Evolutionary conservation across 805 yeast species (phyloP), one percentile per base, ranked within the genome.

Genomic region (Kazachstania martiniae): DNA sequence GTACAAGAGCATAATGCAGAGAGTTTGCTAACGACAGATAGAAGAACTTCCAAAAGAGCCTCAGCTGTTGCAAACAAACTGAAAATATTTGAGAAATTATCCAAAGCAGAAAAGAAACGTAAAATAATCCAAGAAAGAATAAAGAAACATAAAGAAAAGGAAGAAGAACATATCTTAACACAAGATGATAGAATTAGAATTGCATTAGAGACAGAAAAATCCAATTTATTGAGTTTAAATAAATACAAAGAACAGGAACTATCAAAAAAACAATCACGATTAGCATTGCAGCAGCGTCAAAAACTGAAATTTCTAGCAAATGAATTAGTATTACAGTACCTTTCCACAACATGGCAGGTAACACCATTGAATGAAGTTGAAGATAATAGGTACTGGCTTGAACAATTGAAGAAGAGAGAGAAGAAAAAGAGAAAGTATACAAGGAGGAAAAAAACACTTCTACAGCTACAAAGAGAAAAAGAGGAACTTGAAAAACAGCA

Each of bases 191-290:
- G 63, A 37, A 35, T 65, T 28, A 77, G 69, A n/a, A 91, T 85
- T 52, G 97, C 98, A 1, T 62, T 76, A 28, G 80, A 77, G 44
- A 91, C 96, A 0, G 98, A 91, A 56, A 67, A 70, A 49, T 68
- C 70, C 27, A 91, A 91, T 53, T 61, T 74, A 2, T 62, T 72
- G 18, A 80, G 95, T 3, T 62, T 91, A 42, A 74, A 80, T 40
- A 65, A 70, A 46, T 91, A 82, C 50, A 73, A 78, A 45, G 93
- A 87, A 46, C 89, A 83, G 49, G 98, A 91, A 52, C 62, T 79
- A 26, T 77, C 74, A 29, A 77, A 84, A 46, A 85, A 84, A 51
- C 77, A 78, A 52, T 70, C 70, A 33, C 89, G 87, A 48, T 63
- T 87, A 35, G 84, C 79, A 28, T 59, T 81, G 37, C 72, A 82